These are phyloP conservation scores for Osmanthus fragrans DNA, from an alignment of 257 asterid species.

Conservation along the genomic window DNA sequence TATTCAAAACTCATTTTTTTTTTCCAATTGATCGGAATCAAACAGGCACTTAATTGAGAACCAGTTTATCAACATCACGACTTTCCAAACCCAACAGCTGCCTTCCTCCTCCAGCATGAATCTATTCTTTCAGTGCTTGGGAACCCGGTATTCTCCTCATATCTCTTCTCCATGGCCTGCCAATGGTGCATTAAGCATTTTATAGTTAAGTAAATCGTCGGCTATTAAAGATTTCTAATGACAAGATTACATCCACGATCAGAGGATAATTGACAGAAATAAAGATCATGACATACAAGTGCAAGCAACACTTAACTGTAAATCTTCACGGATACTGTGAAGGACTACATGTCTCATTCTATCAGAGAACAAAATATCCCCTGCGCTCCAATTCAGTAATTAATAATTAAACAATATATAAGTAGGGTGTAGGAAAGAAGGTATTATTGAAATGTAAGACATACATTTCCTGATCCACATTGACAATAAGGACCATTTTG, in stretches of 20 bases:
- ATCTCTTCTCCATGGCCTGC: slow-evolving; percentile 84
- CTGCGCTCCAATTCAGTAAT: slow-evolving; percentile 41
- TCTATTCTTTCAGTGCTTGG: slow-evolving; percentile 77
- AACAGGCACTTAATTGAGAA: background rate
- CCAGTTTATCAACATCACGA: slow-evolving; percentile 32
- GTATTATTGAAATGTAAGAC: background rate
- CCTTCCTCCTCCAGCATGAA: slow-evolving; percentile 47
- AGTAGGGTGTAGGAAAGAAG: background rate
- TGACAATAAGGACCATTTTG: too few species aligned
- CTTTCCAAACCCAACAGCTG: slow-evolving; percentile 82
- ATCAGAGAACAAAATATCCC: slow-evolving; percentile 76
- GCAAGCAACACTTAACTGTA: slow-evolving; percentile 52
- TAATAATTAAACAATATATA: slow-evolving; percentile 13
- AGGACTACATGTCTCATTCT: slow-evolving; percentile 81
- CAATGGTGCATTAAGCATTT: slow-evolving; percentile 11
- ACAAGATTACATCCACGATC: slow-evolving; percentile 3
- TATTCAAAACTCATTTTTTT: too few species aligned
- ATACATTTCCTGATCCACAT: background rate
- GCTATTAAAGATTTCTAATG: slow-evolving; percentile 3
- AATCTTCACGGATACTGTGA: slow-evolving; percentile 60
- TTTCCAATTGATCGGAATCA: too few species aligned
- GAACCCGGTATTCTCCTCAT: slow-evolving; percentile 70
- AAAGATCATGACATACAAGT: slow-evolving; percentile 25
- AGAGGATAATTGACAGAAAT: background rate
- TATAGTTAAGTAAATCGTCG: background rate